Conservation (phyloP, 768 basidiomycete species). For the Lentinula edodes region DNA sequence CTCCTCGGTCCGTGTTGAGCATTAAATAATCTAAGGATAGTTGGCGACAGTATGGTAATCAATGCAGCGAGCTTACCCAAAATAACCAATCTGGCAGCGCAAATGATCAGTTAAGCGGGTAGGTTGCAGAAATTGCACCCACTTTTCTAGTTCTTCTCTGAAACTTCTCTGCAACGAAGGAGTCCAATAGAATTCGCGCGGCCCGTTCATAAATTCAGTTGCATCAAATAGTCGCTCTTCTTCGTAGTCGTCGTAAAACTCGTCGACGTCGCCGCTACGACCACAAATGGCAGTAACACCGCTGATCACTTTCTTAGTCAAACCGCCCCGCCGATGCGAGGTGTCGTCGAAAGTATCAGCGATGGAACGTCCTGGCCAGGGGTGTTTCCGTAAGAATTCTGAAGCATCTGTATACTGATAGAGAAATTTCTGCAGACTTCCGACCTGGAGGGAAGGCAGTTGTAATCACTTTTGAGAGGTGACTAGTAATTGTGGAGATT, state of each 20-base stretch:
- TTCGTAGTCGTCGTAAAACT: conserved; percentile 68
- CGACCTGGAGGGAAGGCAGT: conserved; percentile 17
- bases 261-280: conserved; percentile 70
- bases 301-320: conserved; percentile 62
- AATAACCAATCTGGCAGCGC: conserved; percentile 61
- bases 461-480: not conserved
- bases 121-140: conserved; percentile 15
- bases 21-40: conserved; percentile 70
- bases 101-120: conserved; percentile 11
- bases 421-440: conserved; percentile 86
- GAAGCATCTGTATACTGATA: conserved; percentile 85
- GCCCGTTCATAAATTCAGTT: conserved; percentile 48
- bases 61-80: conserved; percentile 47
- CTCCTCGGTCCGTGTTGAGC: conserved; percentile 83
- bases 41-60: not conserved
- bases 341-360: conserved; percentile 84
- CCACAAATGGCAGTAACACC: conserved; percentile 82
- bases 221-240: conserved; percentile 69
- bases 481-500: not conserved
- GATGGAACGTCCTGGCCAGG: conserved; percentile 83
- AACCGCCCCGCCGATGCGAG: conserved; percentile 64
- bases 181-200: conserved; percentile 79
- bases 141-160: conserved; percentile 87
- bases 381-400: conserved; percentile 79
- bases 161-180: conserved; percentile 74